phyloP scores from a whole-genome alignment of 1,284 basidiomycete genomes.

The Rhodotorula sp. region DNA sequence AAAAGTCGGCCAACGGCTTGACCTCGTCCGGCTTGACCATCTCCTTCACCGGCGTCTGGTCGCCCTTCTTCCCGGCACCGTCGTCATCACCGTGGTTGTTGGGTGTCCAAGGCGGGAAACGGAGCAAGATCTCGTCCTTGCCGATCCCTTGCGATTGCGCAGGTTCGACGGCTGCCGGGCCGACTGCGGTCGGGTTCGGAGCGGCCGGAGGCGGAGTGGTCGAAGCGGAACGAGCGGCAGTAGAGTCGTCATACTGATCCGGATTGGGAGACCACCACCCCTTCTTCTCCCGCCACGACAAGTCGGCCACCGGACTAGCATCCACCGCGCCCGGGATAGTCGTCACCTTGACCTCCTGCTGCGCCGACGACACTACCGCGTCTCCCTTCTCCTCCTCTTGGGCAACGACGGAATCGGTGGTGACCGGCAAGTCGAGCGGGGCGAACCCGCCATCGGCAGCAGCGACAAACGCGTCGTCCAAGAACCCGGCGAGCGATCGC shows the following conservation, averaged over 20 bases:
- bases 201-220: background rate
- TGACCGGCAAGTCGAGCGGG: conserved; percentile 8
- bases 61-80: background rate
- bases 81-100: background rate
- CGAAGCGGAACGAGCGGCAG: background rate
- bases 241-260: conserved; percentile 5
- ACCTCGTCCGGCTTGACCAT: background rate
- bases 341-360: background rate
- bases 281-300: conserved; percentile 22
- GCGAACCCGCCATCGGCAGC: conserved; percentile 3
- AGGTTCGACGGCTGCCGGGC: conserved; percentile 16
- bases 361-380: no score
- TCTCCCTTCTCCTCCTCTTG: background rate
- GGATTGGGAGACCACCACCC: conserved; percentile 19
- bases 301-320: conserved; percentile 22
- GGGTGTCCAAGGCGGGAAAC: conserved; percentile 23
- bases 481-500: conserved; percentile 2
- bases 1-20: conserved; percentile 1
- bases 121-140: background rate
- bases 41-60: background rate
- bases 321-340: conserved; percentile 15
- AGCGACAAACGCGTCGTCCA: conserved; percentile 1
- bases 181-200: background rate
- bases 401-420: no score
- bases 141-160: background rate